Percentiles rank a stretch among this genome's conserved stretches.
Conservation (phyloP, 208 protist species). For the Phytomonas francai region DNA sequence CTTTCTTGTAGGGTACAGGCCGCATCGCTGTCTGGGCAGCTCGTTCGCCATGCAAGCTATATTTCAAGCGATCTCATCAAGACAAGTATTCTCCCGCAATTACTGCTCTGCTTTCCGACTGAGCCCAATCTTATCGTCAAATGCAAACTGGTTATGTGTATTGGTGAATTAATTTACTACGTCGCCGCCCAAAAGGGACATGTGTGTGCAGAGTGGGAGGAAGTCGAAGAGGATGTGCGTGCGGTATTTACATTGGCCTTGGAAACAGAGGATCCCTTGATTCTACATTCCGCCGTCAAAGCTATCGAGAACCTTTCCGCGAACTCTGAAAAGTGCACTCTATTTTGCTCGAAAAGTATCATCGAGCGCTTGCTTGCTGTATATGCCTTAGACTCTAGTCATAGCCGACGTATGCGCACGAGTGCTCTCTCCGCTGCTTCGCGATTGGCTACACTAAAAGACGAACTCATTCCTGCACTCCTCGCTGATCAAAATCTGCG, state of each 20-base stretch:
- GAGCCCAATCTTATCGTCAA: constrained; percentile 58
- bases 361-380: constrained; percentile 45
- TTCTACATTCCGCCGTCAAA: constrained; percentile 85
- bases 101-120: constrained; percentile 38
- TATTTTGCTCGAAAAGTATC: not conserved
- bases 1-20: constrained; percentile 45
- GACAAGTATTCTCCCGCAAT: constrained; percentile 48
- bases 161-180: constrained; percentile 89
- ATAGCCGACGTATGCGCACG: constrained; percentile 37
- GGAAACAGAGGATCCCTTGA: constrained; percentile 59
- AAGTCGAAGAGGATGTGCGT: constrained; percentile 28
- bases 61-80: constrained; percentile 66
- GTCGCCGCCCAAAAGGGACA: constrained; percentile 64
- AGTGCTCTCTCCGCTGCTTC: constrained; percentile 73
- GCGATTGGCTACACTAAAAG: constrained; percentile 59
- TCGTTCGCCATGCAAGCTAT: constrained; percentile 79
- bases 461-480: constrained; percentile 49
- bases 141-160: constrained; percentile 68
- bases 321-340: not conserved
- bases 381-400: constrained; percentile 19
- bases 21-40: constrained; percentile 74
- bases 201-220: constrained; percentile 52
- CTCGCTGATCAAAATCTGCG: constrained; percentile 45
- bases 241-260: constrained; percentile 48
- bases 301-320: constrained; percentile 84